These are phyloP conservation scores for Phytophthora chlamydospora DNA, from an alignment of 352 stramenopile genomes.

Conservation along the genomic window DNA sequence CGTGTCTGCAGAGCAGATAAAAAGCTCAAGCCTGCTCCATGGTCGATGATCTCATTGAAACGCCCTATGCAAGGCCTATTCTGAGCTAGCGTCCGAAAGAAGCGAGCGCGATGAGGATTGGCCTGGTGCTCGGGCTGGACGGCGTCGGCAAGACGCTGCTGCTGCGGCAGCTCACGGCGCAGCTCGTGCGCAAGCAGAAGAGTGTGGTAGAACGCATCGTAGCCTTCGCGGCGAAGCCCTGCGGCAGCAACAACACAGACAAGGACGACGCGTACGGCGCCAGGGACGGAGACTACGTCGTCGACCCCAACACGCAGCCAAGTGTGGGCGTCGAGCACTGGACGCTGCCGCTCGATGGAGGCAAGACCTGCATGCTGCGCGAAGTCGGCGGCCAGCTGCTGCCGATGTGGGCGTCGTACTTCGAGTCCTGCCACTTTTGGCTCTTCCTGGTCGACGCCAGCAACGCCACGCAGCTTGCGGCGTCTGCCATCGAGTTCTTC, in stretches of 20 bases:
- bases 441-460: slow-evolving; percentile 73
- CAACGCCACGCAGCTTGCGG: slow-evolving; percentile 54
- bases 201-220: slow-evolving; percentile 50
- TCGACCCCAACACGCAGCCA: slow-evolving; percentile 55
- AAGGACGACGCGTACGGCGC: slow-evolving; percentile 12
- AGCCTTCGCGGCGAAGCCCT: slow-evolving; percentile 27
- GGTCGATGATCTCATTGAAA: slow-evolving; percentile 2
- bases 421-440: slow-evolving; percentile 67
- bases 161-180: slow-evolving; percentile 58
- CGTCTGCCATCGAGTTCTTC: slow-evolving; percentile 67
- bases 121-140: slow-evolving; percentile 68
- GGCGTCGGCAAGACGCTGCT: slow-evolving; percentile 76
- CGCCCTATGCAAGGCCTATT: slow-evolving; percentile 12
- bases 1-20: too few relatives aligned
- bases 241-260: slow-evolving; percentile 11
- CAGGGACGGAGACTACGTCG: slow-evolving; percentile 23
- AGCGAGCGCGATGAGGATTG: slow-evolving; percentile 50
- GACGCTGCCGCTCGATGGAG: slow-evolving; percentile 47
- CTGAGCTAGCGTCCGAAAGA: slow-evolving; percentile 7
- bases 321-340: slow-evolving; percentile 73
- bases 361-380: slow-evolving; percentile 46
- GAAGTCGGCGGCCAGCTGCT: slow-evolving; percentile 73
- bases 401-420: slow-evolving; percentile 79
- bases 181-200: slow-evolving; percentile 48
- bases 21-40: not conserved